phyloP scores from a whole-genome alignment of 306 rosid genomes.

The Cucumis hystrix region DNA sequence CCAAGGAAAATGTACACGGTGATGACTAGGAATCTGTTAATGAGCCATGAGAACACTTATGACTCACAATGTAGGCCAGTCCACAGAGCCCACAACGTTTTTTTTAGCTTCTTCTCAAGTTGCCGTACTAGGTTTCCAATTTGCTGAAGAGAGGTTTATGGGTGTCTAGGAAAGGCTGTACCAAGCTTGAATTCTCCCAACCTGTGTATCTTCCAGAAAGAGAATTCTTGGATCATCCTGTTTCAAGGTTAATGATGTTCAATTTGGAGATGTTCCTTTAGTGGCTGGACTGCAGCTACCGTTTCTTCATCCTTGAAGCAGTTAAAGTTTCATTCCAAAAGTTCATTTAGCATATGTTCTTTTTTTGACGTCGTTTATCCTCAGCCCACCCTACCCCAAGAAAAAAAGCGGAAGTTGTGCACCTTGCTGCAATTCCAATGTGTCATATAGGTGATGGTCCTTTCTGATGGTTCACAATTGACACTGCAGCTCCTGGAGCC shows the following conservation, averaged over 20 bases:
- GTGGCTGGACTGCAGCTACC: neutral
- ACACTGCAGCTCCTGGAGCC: neutral
- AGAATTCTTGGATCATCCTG: neutral
- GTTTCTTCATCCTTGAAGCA: neutral
- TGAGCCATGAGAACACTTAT: too few species aligned
- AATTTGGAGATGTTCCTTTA: neutral
- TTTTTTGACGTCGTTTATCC: too few species aligned
- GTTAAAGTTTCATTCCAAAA: neutral
- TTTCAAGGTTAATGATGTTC: too few species aligned
- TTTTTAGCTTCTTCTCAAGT: neutral
- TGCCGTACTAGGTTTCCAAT: neutral
- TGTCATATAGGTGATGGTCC: neutral
- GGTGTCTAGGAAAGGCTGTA: neutral
- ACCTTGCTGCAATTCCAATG: neutral
- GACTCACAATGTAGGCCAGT: too few species aligned
- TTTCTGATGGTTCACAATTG: neutral
- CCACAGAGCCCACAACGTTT: neutral
- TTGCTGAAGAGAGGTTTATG: neutral
- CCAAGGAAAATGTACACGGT: too few species aligned
- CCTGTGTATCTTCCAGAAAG: neutral
- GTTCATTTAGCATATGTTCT: neutral
- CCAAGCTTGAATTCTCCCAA: neutral
- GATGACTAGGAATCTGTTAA: too few species aligned
- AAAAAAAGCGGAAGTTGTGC: neutral
- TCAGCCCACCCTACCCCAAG: too few species aligned